A percentile compares a stretch with the other conserved stretches of the same genome.
Conservation (phyloP, 805 yeast species). For the Zygosaccharomyces lentus region DNA sequence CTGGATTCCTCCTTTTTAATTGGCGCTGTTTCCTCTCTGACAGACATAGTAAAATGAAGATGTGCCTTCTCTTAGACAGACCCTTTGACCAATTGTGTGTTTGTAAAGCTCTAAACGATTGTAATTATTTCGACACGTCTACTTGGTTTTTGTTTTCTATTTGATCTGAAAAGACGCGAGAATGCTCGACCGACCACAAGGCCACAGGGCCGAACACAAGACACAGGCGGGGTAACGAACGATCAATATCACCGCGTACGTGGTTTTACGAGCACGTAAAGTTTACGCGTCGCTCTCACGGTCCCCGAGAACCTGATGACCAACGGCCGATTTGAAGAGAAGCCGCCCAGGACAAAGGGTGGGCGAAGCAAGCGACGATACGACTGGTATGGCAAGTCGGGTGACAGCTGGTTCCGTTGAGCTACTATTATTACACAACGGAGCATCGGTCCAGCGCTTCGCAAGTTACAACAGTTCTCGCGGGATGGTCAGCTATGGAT, state of each 20-base stretch:
- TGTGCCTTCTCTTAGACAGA: neutral
- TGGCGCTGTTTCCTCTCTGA: constrained; percentile 8
- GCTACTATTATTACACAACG: no score
- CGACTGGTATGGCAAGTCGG: no score
- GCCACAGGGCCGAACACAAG: neutral
- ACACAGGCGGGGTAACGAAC: neutral
- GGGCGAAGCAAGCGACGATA: no score
- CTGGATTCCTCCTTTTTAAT: constrained; percentile 13
- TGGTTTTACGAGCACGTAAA: neutral
- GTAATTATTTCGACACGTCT: constrained; percentile 1
- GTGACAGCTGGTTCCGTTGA: no score
- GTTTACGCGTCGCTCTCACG: neutral
- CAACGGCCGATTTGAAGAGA: no score
- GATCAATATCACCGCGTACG: neutral
- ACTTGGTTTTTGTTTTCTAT: constrained; percentile 2
- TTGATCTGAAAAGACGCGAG: constrained; percentile 5
- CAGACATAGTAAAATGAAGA: constrained; percentile 6
- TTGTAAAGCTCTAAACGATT: neutral
- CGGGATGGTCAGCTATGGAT: no score
- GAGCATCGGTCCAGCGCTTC: no score
- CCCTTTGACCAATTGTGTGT: neutral
- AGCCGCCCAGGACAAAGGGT: no score
- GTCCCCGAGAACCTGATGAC: no score
- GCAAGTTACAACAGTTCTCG: no score
- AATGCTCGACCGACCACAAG: constrained; percentile 6